phyloP scores from a whole-genome alignment of 371 early-diverging fungal genomes.

The Apophysomyces ossiformis region DNA sequence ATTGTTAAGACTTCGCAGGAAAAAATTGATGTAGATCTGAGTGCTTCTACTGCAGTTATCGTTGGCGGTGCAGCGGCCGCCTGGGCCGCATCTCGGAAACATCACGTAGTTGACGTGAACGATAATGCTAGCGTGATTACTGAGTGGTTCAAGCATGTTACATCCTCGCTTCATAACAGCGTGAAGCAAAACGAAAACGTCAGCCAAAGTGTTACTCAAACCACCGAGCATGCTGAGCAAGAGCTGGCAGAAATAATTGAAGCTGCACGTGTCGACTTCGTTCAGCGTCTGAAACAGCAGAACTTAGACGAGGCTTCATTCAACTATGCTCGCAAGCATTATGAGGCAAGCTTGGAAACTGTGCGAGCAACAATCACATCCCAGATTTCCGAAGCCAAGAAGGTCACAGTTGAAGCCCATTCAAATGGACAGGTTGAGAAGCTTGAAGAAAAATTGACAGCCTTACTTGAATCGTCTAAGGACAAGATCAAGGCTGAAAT shows the following conservation, averaged over 20 bases:
- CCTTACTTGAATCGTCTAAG: constrained; percentile 16
- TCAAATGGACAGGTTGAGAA: constrained; percentile 21
- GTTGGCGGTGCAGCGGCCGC: constrained; percentile 32
- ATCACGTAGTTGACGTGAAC: constrained; percentile 30
- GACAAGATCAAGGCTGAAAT: constrained; percentile 31
- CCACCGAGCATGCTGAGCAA: constrained; percentile 28
- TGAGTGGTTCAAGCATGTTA: constrained; percentile 36
- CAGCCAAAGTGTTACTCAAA: constrained; percentile 13
- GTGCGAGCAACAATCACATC: constrained; percentile 23
- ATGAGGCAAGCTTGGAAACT: constrained; percentile 31
- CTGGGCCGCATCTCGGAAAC: constrained; percentile 12
- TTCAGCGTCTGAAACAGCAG: constrained; percentile 27
- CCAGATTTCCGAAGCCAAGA: constrained; percentile 33
- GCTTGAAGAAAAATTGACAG: constrained; percentile 20
- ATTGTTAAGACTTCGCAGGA: constrained; percentile 16
- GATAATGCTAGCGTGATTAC: constrained; percentile 29
- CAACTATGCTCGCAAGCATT: constrained; percentile 34
- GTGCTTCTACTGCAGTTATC: constrained; percentile 24
- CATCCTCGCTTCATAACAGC: constrained; percentile 16
- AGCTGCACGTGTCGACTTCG: constrained; percentile 30
- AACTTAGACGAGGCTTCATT: constrained; percentile 32
- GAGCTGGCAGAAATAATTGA: constrained; percentile 30
- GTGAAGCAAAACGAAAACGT: constrained; percentile 19
- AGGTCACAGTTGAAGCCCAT: constrained; percentile 32
- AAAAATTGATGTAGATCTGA: constrained; percentile 30